Conservation (phyloP, 106 monocot species). For the Acorus calamus region DNA sequence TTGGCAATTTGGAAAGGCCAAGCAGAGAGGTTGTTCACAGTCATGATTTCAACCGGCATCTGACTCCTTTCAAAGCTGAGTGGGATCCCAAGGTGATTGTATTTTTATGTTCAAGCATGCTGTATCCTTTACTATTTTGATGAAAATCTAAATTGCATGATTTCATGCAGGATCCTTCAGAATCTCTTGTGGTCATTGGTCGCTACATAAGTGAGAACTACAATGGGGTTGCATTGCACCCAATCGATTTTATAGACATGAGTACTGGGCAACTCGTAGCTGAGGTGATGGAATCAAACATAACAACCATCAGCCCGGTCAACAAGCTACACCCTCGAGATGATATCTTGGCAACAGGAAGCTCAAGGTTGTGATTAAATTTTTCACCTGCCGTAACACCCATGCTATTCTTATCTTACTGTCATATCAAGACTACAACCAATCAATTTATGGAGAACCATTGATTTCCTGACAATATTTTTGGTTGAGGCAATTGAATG, state of each 20-base stretch:
- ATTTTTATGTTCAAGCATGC: neutral
- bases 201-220: conserved; percentile 96
- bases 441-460: no score
- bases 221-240: conserved; percentile 80
- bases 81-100: conserved; percentile 89
- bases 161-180: conserved; percentile 56
- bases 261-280: conserved; percentile 68
- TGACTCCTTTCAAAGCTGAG: conserved; percentile 88
- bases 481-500: no score
- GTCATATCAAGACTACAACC: no score
- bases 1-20: conserved; percentile 59
- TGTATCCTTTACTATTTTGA: neutral
- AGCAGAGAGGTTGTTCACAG: conserved; percentile 90
- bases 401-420: no score
- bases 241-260: conserved; percentile 88
- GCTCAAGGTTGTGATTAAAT: conserved; percentile 48
- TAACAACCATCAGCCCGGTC: conserved; percentile 87
- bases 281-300: conserved; percentile 68
- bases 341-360: conserved; percentile 81
- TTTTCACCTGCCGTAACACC: no score
- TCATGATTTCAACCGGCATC: conserved; percentile 87
- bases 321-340: conserved; percentile 88
- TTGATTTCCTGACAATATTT: no score
- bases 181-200: conserved; percentile 79
- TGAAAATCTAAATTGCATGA: conserved; percentile 1